A percentile compares a stretch with the other conserved stretches of the same genome.
Conservation (phyloP, 1,284 basidiomycete species). For the Volvariella volvacea region DNA sequence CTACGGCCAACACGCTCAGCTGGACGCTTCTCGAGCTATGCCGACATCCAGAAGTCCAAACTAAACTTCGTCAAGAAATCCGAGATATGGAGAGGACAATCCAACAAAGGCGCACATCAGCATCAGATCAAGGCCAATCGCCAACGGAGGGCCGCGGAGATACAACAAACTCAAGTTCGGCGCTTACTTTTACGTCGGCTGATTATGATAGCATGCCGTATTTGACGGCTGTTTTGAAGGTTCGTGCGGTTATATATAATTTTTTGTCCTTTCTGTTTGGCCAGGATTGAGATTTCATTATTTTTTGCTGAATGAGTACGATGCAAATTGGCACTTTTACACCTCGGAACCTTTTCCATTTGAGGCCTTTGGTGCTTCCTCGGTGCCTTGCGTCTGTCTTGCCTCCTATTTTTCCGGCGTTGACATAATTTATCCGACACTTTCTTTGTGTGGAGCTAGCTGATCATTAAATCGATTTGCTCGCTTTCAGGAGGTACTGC, state of each 20-base stretch:
- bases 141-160: conserved; percentile 23
- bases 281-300: neutral
- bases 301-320: no score
- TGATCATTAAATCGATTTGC: conserved; percentile 10
- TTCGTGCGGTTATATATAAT: conserved; percentile 15
- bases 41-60: conserved; percentile 36
- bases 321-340: no score
- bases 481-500: conserved; percentile 29
- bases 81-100: conserved; percentile 25
- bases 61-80: conserved; percentile 43
- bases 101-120: conserved; percentile 6
- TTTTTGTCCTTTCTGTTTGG: neutral
- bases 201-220: conserved; percentile 51
- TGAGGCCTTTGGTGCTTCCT: neutral
- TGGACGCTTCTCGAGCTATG: conserved; percentile 40
- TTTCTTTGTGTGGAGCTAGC: conserved; percentile 13
- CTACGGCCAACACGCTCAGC: conserved; percentile 32
- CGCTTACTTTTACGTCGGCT: conserved; percentile 26
- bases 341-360: no score
- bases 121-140: no score
- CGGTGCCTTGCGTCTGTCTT: neutral
- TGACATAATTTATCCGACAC: no score
- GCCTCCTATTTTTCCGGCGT: no score
- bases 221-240: conserved; percentile 45
- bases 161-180: conserved; percentile 5